Evolutionary conservation across 1,284 basidiomycete species (phyloP).

Genomic region (Ganoderma resinaceum): DNA sequence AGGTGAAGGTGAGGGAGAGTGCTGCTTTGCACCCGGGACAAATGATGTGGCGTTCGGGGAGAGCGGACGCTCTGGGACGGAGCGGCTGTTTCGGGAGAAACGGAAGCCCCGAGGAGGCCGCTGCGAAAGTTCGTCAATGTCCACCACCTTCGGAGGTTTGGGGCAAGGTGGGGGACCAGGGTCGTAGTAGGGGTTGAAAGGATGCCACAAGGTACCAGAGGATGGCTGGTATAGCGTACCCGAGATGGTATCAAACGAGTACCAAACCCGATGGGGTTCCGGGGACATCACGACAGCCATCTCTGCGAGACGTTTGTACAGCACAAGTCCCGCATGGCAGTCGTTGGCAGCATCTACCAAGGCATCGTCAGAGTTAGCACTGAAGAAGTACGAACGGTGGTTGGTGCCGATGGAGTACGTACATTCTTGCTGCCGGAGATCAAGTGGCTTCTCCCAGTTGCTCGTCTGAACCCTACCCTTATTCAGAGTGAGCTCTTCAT

Average conservation of each 20-base stretch:
- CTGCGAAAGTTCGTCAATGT: slow-evolving; percentile 5
- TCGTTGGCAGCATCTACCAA: slow-evolving; percentile 75
- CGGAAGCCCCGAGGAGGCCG: slow-evolving; percentile 11
- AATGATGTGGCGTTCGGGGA: slow-evolving; percentile 26
- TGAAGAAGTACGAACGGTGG: slow-evolving; percentile 6
- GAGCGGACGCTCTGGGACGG: slow-evolving; percentile 21
- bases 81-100: slow-evolving; percentile 21
- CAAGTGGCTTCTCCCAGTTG: slow-evolving; percentile 69
- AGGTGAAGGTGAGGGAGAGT: slow-evolving; percentile 24
- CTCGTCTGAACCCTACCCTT: slow-evolving; percentile 69
- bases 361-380: slow-evolving; percentile 13
- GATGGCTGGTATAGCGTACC: slow-evolving; percentile 53
- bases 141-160: slow-evolving; percentile 26
- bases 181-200: slow-evolving; percentile 71
- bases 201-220: slow-evolving; percentile 50
- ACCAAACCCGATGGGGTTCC: slow-evolving; percentile 53
- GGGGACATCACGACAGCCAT: slow-evolving; percentile 50
- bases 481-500: slow-evolving; percentile 54
- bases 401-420: slow-evolving; percentile 32
- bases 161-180: slow-evolving; percentile 67
- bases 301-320: slow-evolving; percentile 53
- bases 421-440: slow-evolving; percentile 63
- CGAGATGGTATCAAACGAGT: slow-evolving; percentile 59
- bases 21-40: slow-evolving; percentile 25
- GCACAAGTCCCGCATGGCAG: slow-evolving; percentile 61